Base-by-base conservation (phyloP, 2,329 filamentous ascomycete genomes). In the Xylariaceae sp. region DNA sequence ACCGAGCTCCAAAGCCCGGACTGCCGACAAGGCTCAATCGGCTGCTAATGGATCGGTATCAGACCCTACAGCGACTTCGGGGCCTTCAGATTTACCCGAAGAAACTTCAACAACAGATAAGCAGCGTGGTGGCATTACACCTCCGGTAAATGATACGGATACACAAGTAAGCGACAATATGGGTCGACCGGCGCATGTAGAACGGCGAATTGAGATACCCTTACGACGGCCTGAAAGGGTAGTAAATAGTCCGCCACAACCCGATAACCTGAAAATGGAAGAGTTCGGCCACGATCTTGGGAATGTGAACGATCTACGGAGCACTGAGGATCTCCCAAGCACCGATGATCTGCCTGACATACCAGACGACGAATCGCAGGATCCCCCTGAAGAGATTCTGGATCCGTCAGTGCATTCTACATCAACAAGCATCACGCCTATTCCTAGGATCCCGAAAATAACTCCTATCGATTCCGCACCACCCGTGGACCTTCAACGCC, bases 371-470 rank as follows among this genome's bases (percentile, higher is more conserved):
- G 58, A 60, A 6, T 58, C 62, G 6, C 57, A 67, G 52, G 68
- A 70, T 23, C 69, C 69, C 1, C 69, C 68, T 7, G 68, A 71
- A 52, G 68, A 70, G 50, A 42, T 68, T 11, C 47, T 71, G n/a
- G 68, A 71, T 24, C 68, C 68, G 7, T 64, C 63, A 2, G 59
- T 68, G 6, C 69, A 70, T 45, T 64, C 63, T 27, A 62, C 66
- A n/a, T 70, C 72, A 4, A 67, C 74, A 27, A 73, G 72, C 55
- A 69, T 76, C n/a, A 62, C 71, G 4, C 73, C 74, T 1, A 76
- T 77, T 42, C 70, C 70, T 3, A 71, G 69, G 33, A 75, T 78
- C 37, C 73, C 75, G 11, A 75, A 72, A 50, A 75, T 79, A 51
- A 63, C 70, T 2, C 72, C 74, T 8, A 67, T 80, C 20, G 65